Evolutionary conservation across 169 alveolate genomes (phyloP).

Genomic region (Plasmodium gallinaceum): DNA sequence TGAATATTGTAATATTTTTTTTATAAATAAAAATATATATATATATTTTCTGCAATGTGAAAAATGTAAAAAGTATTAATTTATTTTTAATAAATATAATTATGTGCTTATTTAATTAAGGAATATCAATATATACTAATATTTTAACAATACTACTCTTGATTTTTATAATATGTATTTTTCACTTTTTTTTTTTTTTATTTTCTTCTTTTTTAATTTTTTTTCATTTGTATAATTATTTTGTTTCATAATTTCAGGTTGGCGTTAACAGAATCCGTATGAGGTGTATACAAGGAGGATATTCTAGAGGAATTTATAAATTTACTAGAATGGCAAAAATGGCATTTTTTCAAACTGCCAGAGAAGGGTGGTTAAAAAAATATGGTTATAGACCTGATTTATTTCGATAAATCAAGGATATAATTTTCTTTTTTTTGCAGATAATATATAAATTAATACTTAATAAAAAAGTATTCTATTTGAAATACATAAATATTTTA

Average conservation of each 20-base stretch:
- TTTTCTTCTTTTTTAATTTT: background rate
- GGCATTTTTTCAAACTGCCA: slow-evolving; percentile 88
- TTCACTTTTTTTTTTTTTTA: slow-evolving; percentile 2
- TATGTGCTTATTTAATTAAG: no score
- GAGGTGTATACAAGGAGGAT: slow-evolving; percentile 89
- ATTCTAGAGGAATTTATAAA: slow-evolving; percentile 87
- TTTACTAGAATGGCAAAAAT: slow-evolving; percentile 89
- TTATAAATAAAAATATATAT: background rate
- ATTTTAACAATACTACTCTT: no score
- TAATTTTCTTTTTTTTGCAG: background rate
- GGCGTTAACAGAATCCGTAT: slow-evolving; percentile 86
- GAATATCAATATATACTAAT: no score
- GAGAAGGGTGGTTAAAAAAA: slow-evolving; percentile 90
- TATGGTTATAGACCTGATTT: slow-evolving; percentile 89
- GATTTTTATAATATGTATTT: background rate
- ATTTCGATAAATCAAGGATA: slow-evolving; percentile 76
- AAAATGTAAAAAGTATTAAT: no score
- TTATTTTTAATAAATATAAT: no score
- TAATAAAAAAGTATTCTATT: background rate
- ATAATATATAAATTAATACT: background rate
- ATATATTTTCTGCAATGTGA: background rate
- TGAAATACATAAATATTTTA: background rate
- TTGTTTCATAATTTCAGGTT: slow-evolving; percentile 52
- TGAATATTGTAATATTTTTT: background rate
- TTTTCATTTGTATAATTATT: background rate